phyloP scores from a whole-genome alignment of 23 red algal species.

The Gracilaria caudata region DNA sequence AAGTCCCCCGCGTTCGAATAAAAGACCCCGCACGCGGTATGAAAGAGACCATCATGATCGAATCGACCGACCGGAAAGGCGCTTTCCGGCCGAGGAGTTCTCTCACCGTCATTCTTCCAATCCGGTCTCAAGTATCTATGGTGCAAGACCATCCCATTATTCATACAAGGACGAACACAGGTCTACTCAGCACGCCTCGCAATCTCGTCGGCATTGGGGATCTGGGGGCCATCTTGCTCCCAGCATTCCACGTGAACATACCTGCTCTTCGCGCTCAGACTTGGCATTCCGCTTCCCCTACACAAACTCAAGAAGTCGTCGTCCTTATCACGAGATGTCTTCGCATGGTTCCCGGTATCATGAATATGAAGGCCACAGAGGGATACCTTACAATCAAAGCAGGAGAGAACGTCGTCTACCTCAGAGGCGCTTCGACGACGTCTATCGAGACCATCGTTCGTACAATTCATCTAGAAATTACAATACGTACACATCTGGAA shows the following conservation, averaged over 20 bases:
- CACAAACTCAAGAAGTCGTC: background rate
- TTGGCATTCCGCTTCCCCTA: background rate
- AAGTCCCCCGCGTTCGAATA: background rate
- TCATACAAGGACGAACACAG: background rate
- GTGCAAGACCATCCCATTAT: background rate
- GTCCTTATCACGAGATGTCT: background rate
- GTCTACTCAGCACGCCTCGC: background rate
- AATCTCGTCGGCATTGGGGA: background rate
- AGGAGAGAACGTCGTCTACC: background rate
- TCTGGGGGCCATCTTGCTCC: background rate
- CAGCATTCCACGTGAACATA: background rate
- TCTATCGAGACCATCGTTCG: background rate
- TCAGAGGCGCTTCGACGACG: background rate
- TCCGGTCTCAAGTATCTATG: background rate
- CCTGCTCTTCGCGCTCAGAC: background rate
- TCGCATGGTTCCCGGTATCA: background rate
- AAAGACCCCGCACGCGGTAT: background rate
- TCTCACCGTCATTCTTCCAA: background rate
- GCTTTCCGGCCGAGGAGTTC: background rate
- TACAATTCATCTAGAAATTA: background rate
- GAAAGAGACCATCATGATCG: background rate
- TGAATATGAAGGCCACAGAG: background rate
- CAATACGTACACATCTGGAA: slow-evolving; percentile 4
- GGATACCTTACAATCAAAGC: background rate
- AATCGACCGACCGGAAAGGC: background rate